Evolutionary conservation across 768 basidiomycete species (phyloP), one percentile per base, ranked within the genome.

Genomic region (Psilocybe subaeruginosa): DNA sequence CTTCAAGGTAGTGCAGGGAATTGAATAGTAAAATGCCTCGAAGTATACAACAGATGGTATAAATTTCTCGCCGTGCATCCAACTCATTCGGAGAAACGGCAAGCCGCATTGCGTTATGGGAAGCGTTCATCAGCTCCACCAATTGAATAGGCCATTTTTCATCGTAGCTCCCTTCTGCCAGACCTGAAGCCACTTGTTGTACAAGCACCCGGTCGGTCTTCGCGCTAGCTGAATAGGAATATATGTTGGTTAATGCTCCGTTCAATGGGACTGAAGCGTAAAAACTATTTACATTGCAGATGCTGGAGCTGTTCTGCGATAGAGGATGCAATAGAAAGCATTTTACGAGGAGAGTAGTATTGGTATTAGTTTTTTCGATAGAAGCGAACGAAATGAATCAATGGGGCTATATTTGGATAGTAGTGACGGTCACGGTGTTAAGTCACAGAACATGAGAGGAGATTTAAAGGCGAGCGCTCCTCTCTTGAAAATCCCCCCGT

Each of bases 41-140:
- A 45, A 93, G 72, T 43, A 97, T 76, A 55, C 82, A 84, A 8
- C 87, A 81, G 66, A 97, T 93, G 45, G 92, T 90, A 73, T 93
- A 94, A 12, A 94, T 67, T 53, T 84, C 79, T 49, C 91, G 80
- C 87, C 90, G 92, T 45, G 77, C 76, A 17, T 68, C 48, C 31
- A 76, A 68, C 56, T 76, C 63, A 70, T 75, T 54, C 58, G 61
- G 46, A 65, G 71, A 63, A 65, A 77, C 16, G 67, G 74, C 63
- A 69, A 73, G 65, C 2, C 83, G 77, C 77, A 94, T 82, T 31
- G 77, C 69, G 46, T 78, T 71, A 68, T 90, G 76, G 0, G 89
- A 81, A 2, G 73, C 65, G 35, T 71, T 57, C 29, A 85, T 76
- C n/a, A 92, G 70, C 0, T 64, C 56, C 19, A 83, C 77, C 23